Percentiles rank a stretch among this genome's conserved stretches.
These are phyloP conservation scores for Oryza meridionalis DNA, from an alignment of 176 grass and related monocot genomes.

Conservation along the genomic window DNA sequence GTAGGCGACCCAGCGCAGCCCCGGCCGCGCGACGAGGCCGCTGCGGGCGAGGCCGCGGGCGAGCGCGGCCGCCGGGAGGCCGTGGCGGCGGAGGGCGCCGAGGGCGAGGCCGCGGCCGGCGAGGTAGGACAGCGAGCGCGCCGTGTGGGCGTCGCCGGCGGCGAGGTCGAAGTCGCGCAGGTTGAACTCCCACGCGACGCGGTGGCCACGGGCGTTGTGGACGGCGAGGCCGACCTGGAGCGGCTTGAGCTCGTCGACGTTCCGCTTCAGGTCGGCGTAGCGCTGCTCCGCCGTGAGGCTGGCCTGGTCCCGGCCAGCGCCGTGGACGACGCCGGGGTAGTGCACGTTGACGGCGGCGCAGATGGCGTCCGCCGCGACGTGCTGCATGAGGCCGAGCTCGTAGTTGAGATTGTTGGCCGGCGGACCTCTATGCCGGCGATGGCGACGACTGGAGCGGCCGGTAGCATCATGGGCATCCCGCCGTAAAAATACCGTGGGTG, in stretches of 20 bases:
- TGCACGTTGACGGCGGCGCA: slow-evolving; percentile 26
- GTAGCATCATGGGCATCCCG: background rate
- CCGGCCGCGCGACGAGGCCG: background rate
- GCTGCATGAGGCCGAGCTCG: background rate
- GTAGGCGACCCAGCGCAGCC: slow-evolving; percentile 6
- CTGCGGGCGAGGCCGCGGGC: background rate
- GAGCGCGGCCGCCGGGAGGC: slow-evolving; percentile 18
- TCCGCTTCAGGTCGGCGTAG: background rate
- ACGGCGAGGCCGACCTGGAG: background rate
- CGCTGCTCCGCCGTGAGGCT: background rate
- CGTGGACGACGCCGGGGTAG: slow-evolving; percentile 39
- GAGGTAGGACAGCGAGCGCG: background rate
- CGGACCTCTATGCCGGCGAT: background rate
- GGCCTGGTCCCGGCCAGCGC: background rate
- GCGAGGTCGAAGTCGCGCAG: background rate
- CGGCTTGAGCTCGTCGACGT: slow-evolving; percentile 1
- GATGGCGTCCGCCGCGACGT: background rate
- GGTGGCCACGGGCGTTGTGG: background rate
- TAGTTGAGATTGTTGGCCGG: background rate
- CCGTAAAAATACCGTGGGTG: background rate
- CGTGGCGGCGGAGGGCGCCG: background rate
- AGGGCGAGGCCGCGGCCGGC: background rate
- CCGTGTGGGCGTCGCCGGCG: background rate
- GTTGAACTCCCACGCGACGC: background rate
- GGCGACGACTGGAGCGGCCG: too few relatives aligned